Percentiles rank a stretch among this genome's conserved stretches.
Conservation (phyloP, 768 basidiomycete genomes). For the Rhodosporidiobolus odoratus region DNA sequence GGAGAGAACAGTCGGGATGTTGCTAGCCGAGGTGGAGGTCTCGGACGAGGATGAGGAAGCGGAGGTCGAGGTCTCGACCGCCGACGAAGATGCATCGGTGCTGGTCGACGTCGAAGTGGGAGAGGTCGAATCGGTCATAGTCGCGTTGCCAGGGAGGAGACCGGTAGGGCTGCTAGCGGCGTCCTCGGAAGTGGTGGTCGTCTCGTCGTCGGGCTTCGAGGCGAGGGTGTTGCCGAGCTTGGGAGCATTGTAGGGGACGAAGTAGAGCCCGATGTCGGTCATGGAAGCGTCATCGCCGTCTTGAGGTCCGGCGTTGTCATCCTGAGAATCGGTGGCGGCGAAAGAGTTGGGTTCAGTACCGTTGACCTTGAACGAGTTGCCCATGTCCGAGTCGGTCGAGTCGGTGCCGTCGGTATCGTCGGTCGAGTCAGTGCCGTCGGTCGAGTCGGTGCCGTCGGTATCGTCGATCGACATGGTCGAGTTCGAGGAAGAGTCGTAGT, state of each 20-base stretch:
- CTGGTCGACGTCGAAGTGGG: not conserved
- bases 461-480: too few species aligned
- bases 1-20: not conserved
- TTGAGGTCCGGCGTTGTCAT: not conserved
- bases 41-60: not conserved
- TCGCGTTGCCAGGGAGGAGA: not conserved
- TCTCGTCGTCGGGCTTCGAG: slow-evolving; percentile 9
- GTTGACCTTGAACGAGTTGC: too few species aligned
- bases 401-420: too few species aligned
- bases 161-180: not conserved
- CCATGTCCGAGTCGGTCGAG: too few species aligned
- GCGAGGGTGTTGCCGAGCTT: slow-evolving; percentile 11
- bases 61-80: slow-evolving; percentile 1
- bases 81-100: not conserved
- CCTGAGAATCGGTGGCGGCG: slow-evolving; percentile 11
- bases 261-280: slow-evolving; percentile 29
- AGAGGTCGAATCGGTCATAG: not conserved
- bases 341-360: not conserved
- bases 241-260: slow-evolving; percentile 32
- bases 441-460: too few species aligned
- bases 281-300: slow-evolving; percentile 4
- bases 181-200: not conserved
- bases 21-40: not conserved
- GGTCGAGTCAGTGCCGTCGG: too few species aligned
- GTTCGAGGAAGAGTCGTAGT: too few species aligned